Evolutionary conservation across 306 rosid species (phyloP).

Genomic region (Vigna radiata): DNA sequence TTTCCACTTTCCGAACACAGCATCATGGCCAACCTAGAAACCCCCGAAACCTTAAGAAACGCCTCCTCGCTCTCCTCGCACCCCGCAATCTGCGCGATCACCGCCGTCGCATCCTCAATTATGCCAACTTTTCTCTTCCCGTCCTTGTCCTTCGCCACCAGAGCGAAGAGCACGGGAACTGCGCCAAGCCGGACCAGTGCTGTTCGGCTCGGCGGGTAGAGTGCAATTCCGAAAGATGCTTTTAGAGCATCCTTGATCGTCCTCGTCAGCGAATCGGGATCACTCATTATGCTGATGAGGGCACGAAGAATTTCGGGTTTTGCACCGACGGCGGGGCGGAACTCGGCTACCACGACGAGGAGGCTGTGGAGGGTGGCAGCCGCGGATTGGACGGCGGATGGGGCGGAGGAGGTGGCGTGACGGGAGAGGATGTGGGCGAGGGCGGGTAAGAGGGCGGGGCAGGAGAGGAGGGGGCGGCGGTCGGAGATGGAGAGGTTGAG

Average conservation of each 20-base stretch:
- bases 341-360: slow-evolving; percentile 58
- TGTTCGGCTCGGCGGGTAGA: slow-evolving; percentile 58
- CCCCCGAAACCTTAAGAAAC: slow-evolving; percentile 62
- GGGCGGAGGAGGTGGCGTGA: slow-evolving; percentile 57
- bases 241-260: slow-evolving; percentile 79
- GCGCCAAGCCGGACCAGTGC: slow-evolving; percentile 58
- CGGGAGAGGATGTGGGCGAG: slow-evolving; percentile 63
- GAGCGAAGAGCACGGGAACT: slow-evolving; percentile 55
- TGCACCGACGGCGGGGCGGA: slow-evolving; percentile 61
- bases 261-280: slow-evolving; percentile 52
- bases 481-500: slow-evolving; percentile 79
- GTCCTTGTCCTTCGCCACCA: slow-evolving; percentile 49
- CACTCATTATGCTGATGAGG: slow-evolving; percentile 55
- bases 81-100: slow-evolving; percentile 77
- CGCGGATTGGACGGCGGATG: slow-evolving; percentile 66
- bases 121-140: slow-evolving; percentile 54
- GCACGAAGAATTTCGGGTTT: slow-evolving; percentile 63
- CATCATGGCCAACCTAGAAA: slow-evolving; percentile 56
- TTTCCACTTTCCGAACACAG: slow-evolving; percentile 55
- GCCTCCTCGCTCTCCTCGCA: slow-evolving; percentile 79
- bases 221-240: slow-evolving; percentile 70
- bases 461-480: slow-evolving; percentile 57
- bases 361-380: slow-evolving; percentile 85
- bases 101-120: slow-evolving; percentile 81
- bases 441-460: slow-evolving; percentile 73